Evolutionary conservation across 495 filamentous ascomycete genomes (phyloP).

Genomic region (Penicillium bovifimosum): DNA sequence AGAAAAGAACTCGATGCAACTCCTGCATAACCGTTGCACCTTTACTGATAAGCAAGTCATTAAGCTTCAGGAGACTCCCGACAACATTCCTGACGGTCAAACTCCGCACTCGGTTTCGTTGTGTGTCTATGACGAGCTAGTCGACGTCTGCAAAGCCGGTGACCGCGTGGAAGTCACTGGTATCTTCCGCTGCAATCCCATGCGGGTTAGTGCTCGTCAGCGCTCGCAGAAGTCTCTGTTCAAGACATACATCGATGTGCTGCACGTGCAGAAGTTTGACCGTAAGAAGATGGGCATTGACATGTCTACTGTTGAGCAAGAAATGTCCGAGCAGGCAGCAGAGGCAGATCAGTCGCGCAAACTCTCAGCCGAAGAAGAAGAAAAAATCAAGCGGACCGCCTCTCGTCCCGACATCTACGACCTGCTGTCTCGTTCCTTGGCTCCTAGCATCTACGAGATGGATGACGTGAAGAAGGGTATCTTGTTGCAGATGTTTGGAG

Average conservation of each 20-base stretch:
- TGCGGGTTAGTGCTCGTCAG: conserved; percentile 92
- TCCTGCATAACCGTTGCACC: conserved; percentile 89
- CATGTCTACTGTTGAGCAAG: conserved; percentile 80
- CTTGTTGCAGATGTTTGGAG: conserved; percentile 90
- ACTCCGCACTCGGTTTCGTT: conserved; percentile 96
- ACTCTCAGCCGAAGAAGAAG: conserved; percentile 83
- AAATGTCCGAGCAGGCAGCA: conserved; percentile 67
- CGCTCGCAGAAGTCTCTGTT: conserved; percentile 88
- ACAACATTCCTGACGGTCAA: conserved; percentile 89
- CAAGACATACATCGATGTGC: conserved; percentile 94
- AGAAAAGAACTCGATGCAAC: conserved; percentile 91
- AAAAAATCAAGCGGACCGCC: conserved; percentile 78
- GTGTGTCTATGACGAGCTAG: conserved; percentile 93
- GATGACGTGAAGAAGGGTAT: conserved; percentile 99
- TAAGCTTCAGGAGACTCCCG: conserved; percentile 96
- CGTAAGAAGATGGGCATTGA: conserved; percentile 90
- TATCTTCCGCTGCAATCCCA: conserved; percentile 90
- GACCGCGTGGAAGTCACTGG: conserved; percentile 94
- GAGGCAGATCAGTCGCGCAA: conserved; percentile 78
- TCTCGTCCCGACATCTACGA: conserved; percentile 87
- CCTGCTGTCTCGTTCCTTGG: conserved; percentile 82
- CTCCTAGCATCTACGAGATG: conserved; percentile 95
- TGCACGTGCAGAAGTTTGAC: conserved; percentile 96
- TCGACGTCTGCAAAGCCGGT: conserved; percentile 96
- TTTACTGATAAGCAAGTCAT: conserved; percentile 99